A percentile compares a stretch with the other conserved stretches of the same genome.
Evolutionary conservation across 2,329 filamentous ascomycete genomes (phyloP).

Genomic region (Trichoderma guizhouense): DNA sequence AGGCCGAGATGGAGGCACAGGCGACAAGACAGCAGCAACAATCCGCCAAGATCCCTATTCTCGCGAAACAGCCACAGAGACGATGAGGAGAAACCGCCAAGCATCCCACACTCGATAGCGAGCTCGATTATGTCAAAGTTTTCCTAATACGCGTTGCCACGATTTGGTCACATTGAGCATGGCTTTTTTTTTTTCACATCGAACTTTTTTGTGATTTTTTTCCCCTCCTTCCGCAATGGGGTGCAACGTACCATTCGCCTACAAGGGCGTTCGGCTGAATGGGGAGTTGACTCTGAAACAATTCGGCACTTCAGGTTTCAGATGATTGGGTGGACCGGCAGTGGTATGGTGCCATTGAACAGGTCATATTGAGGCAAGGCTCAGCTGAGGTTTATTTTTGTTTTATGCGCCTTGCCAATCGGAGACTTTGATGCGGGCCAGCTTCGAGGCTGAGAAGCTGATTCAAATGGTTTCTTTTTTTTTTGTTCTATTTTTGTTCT

Average conservation of each 20-base stretch:
- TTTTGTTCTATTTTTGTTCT: not conserved
- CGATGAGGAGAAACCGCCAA: not conserved
- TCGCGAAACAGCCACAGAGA: constrained; percentile 12
- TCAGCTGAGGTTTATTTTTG: constrained; percentile 5
- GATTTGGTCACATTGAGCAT: not conserved
- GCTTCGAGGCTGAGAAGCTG: not conserved
- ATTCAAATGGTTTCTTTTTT: not conserved
- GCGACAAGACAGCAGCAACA: not conserved
- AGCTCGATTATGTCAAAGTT: constrained; percentile 9
- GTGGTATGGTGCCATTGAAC: constrained; percentile 1
- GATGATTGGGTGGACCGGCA: not conserved
- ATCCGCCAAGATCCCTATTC: constrained; percentile 12
- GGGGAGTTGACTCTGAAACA: constrained; percentile 12
- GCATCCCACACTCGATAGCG: constrained; percentile 10
- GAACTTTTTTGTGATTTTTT: not conserved
- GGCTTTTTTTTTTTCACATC: not conserved
- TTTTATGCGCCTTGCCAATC: not conserved
- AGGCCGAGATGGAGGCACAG: not conserved
- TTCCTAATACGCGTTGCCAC: not conserved
- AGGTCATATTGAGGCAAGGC: not conserved
- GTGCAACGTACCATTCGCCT: constrained; percentile 6
- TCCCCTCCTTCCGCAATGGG: not conserved
- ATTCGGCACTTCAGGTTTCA: constrained; percentile 11
- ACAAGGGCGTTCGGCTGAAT: not conserved
- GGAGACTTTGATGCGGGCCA: not conserved